These are phyloP conservation scores for Odonthalia washingtoniensis DNA, from an alignment of 31 red algal species.

Conservation along the genomic window DNA sequence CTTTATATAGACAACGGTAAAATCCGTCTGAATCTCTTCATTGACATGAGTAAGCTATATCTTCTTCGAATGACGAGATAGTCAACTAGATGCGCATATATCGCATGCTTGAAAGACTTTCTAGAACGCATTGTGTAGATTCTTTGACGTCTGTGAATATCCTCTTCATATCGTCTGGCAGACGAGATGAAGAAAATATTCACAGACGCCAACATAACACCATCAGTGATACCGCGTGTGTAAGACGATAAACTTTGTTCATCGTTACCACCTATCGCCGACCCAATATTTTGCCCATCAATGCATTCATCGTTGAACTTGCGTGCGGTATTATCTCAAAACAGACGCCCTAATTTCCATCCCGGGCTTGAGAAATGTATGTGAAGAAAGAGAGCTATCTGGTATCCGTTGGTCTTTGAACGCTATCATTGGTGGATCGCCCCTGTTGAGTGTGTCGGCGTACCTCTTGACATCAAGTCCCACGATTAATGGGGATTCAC, in stretches of 20 bases:
- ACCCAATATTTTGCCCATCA: not conserved
- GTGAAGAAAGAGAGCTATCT: not conserved
- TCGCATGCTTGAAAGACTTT: too few species aligned
- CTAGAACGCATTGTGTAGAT: constrained; percentile 3
- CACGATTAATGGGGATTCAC: not conserved
- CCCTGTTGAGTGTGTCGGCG: not conserved
- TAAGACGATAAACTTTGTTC: constrained; percentile 29
- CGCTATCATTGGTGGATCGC: not conserved
- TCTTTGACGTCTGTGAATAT: not conserved
- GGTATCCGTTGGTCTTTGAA: constrained; percentile 12
- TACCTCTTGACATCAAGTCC: constrained; percentile 11
- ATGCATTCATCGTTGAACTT: not conserved
- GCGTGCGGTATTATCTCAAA: not conserved
- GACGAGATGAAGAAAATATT: too few species aligned
- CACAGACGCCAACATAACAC: too few species aligned
- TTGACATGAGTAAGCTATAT: constrained; percentile 14
- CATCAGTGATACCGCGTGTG: too few species aligned
- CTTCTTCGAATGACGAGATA: too few species aligned
- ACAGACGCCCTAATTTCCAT: not conserved
- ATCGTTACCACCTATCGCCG: not conserved
- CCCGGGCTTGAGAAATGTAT: not conserved
- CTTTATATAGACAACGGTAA: not conserved
- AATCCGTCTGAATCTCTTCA: too few species aligned
- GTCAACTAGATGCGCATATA: too few species aligned
- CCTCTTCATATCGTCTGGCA: too few species aligned